Conservation (phyloP, 495 filamentous ascomycete genomes). For the Jackrogersella minutella region DNA sequence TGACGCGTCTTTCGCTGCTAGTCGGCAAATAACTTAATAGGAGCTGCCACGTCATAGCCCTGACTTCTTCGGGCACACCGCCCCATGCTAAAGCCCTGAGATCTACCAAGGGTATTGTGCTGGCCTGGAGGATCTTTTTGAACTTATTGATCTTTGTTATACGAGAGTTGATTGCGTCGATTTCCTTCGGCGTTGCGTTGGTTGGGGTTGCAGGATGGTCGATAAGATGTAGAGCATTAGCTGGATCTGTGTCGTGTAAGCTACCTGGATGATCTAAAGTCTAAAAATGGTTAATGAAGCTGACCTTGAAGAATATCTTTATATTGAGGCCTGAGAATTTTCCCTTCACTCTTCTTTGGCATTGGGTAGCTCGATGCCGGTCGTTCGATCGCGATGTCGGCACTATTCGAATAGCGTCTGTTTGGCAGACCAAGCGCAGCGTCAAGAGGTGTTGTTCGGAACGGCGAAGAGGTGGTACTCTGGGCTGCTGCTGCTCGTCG, state of each 20-base stretch:
- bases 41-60: slow-evolving; percentile 98
- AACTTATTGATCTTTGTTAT: slow-evolving; percentile 98
- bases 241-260: slow-evolving; percentile 71
- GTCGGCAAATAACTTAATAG: slow-evolving; percentile 94
- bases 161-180: slow-evolving; percentile 83
- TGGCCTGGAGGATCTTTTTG: slow-evolving; percentile 91
- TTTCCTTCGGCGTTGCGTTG: slow-evolving; percentile 81
- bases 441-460: slow-evolving; percentile 42
- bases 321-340: slow-evolving; percentile 95
- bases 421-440: slow-evolving; percentile 47
- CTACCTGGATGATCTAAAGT: background rate
- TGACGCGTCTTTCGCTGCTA: slow-evolving; percentile 88
- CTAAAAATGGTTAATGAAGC: slow-evolving; percentile 16
- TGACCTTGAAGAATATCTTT: slow-evolving; percentile 88
- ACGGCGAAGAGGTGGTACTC: slow-evolving; percentile 34
- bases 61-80: slow-evolving; percentile 91
- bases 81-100: slow-evolving; percentile 89
- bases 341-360: slow-evolving; percentile 86
- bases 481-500: slow-evolving; percentile 58
- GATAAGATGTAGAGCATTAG: slow-evolving; percentile 93
- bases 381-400: slow-evolving; percentile 90
- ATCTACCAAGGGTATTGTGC: slow-evolving; percentile 83
- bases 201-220: slow-evolving; percentile 79
- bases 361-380: slow-evolving; percentile 87
- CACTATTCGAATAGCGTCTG: slow-evolving; percentile 72